phyloP scores from a whole-genome alignment of 2,329 filamentous ascomycete genomes.

The Elsinoe batatas region DNA sequence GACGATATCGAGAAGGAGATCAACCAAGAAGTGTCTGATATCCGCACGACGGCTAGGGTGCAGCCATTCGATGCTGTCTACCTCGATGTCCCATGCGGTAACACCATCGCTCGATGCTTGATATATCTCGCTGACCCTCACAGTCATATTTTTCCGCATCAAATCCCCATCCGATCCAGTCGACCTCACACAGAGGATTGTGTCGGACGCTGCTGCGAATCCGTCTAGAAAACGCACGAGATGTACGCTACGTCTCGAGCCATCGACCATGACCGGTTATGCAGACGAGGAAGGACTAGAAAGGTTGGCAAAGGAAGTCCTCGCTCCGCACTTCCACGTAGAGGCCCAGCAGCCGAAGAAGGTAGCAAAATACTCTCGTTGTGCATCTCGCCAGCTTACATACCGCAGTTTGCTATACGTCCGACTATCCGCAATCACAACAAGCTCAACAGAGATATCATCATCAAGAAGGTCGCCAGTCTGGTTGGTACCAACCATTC shows the following conservation, averaged over 20 bases:
- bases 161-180: conserved; percentile 50
- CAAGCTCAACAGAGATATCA: conserved; percentile 53
- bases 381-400: neutral
- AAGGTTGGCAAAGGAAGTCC: conserved; percentile 52
- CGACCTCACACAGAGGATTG: conserved; percentile 48
- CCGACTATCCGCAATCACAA: conserved; percentile 67
- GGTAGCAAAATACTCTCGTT: conserved; percentile 29
- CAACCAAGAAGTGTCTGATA: conserved; percentile 56
- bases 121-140: neutral
- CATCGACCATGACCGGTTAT: conserved; percentile 51
- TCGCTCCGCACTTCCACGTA: conserved; percentile 54
- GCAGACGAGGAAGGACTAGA: conserved; percentile 60
- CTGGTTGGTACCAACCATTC: conserved; percentile 58
- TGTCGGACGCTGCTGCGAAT: conserved; percentile 44
- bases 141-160: conserved; percentile 51
- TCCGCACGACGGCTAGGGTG: conserved; percentile 43
- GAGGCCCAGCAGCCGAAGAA: conserved; percentile 41
- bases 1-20: conserved; percentile 64
- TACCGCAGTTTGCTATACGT: conserved; percentile 66
- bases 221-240: conserved; percentile 45
- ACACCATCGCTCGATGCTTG: conserved; percentile 20
- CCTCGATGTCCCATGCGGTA: conserved; percentile 47
- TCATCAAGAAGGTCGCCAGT: conserved; percentile 62
- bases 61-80: conserved; percentile 44
- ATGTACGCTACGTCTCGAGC: conserved; percentile 51